Evolutionary conservation across 2,329 filamentous ascomycete genomes (phyloP), one percentile per base, ranked within the genome.

Genomic region (Chaetomiaceae sp.): DNA sequence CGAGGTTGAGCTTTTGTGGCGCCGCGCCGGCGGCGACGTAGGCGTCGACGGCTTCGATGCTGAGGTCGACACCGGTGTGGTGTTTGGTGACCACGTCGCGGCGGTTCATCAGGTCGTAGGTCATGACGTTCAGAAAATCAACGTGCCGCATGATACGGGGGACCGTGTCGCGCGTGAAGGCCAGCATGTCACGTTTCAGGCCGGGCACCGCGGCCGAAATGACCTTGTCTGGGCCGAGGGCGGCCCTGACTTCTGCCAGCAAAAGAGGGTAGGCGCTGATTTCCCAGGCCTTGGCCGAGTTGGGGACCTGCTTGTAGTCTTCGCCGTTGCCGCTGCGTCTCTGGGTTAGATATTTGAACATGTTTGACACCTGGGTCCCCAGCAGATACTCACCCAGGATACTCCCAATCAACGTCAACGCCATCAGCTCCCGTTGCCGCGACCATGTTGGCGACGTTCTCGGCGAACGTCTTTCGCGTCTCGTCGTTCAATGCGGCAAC

Each of bases 31-130:
- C 73, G 2, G 67, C 63, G 14, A 82, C 61, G 60, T 86, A 87
- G 30, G 72, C 71, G 42, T 80, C 68, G 58, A 88, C 62, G 0
- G 75, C 67, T 4, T 73, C 66, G 1, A 76, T 58, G 8, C 81
- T 79, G 11, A 69, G 71, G 40, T 68, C 56, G 19, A 85, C 65
- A 6, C 79, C 78, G 9, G 74, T 76, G 56, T 86, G 82, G 59
- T 87, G 84, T 22, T 70, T 73, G 2, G 83, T 87, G 17, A 71
- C 62, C 40, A 68, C 76, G 60, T 86, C 79, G n/a, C 84, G 76
- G 10, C 84, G 79, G 65, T 86, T 86, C 75, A 84, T 83, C 38
- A 88, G 60, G 58, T 88, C 84, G 60, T 87, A 87, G 0, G 76
- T 73, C 83, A 86, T 86, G 52, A 87, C 66, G 58, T 86, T 86